A percentile compares a stretch with the other conserved stretches of the same genome.
Conservation (phyloP, 495 filamentous ascomycete genomes). For the Aspergillus indologenus region DNA sequence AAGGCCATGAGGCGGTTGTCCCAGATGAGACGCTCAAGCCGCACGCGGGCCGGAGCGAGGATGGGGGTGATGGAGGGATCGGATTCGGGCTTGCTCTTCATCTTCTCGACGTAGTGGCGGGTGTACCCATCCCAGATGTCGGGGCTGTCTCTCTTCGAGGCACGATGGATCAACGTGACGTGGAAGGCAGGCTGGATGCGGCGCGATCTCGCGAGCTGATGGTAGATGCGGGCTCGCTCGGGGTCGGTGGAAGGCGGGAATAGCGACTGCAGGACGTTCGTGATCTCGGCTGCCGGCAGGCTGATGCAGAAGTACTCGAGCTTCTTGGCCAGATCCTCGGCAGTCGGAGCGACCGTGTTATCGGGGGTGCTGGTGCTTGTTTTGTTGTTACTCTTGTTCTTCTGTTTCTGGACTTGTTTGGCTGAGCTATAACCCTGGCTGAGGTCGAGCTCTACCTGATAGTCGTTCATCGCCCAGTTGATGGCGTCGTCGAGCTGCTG, state of each 20-base stretch:
- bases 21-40: constrained; percentile 71
- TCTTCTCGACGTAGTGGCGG: constrained; percentile 42
- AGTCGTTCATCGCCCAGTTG: constrained; percentile 68
- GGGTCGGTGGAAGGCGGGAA: constrained; percentile 49
- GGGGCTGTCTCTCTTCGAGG: constrained; percentile 51
- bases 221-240: constrained; percentile 63
- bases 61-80: constrained; percentile 37
- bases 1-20: constrained; percentile 84
- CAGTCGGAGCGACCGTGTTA: constrained; percentile 10
- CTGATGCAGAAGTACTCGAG: constrained; percentile 83
- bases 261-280: constrained; percentile 58
- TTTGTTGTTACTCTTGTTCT: constrained; percentile 36
- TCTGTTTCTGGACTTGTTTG: constrained; percentile 7
- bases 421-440: constrained; percentile 38
- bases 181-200: constrained; percentile 87
- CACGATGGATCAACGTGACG: constrained; percentile 87
- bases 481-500: constrained; percentile 82
- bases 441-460: constrained; percentile 72
- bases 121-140: constrained; percentile 70
- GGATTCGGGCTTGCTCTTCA: constrained; percentile 36
- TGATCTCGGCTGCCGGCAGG: constrained; percentile 56
- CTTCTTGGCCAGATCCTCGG: constrained; percentile 42
- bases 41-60: constrained; percentile 52
- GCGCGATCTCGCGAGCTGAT: constrained; percentile 64
- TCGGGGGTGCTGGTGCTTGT: constrained; percentile 23